These are phyloP conservation scores for Botrytis fragariae DNA, from an alignment of 2,329 filamentous ascomycete genomes.

Conservation along the genomic window DNA sequence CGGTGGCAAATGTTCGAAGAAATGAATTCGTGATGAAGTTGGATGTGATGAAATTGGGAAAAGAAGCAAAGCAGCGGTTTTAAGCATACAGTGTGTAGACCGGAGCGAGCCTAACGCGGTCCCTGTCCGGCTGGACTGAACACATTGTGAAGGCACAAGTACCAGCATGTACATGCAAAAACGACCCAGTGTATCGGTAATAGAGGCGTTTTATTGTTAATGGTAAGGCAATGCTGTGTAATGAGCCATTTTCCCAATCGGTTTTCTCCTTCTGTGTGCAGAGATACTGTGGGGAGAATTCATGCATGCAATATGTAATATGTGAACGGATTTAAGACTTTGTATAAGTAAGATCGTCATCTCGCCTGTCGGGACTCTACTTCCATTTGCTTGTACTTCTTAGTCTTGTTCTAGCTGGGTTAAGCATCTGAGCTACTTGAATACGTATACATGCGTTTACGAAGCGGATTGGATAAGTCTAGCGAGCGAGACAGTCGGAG, in stretches of 20 bases:
- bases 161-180: neutral
- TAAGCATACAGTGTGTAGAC: neutral
- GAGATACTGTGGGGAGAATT: neutral
- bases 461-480: constrained; percentile 20
- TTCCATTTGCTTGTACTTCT: neutral
- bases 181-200: neutral
- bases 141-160: neutral
- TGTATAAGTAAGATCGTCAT: constrained; percentile 10
- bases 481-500: neutral
- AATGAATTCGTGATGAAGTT: neutral
- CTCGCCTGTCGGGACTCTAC: neutral
- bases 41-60: neutral
- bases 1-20: neutral
- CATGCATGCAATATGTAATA: neutral
- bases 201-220: neutral
- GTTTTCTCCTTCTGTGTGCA: neutral
- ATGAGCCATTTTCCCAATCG: neutral
- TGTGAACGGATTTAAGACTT: neutral
- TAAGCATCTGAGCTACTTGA: neutral
- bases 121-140: constrained; percentile 8
- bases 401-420: neutral
- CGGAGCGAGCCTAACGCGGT: neutral
- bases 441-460: constrained; percentile 22
- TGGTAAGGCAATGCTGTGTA: neutral
- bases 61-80: neutral